These are phyloP conservation scores for Leishmania arabica DNA, from an alignment of 208 protist genomes.

Conservation along the genomic window DNA sequence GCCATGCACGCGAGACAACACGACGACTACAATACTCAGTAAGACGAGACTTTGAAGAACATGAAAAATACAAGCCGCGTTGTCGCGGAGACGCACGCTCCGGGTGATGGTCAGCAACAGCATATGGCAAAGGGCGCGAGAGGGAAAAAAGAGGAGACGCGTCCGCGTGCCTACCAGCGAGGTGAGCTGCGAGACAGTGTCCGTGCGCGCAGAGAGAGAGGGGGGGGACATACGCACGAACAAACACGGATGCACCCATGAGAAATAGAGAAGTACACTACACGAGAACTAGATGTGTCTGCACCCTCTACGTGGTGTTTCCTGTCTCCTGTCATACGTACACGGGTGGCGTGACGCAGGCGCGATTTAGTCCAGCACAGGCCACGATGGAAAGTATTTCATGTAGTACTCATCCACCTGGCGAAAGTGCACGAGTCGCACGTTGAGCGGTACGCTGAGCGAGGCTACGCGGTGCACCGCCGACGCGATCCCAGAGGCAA, in stretches of 20 bases:
- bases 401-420: slow-evolving; percentile 31
- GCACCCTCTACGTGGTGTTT: background rate
- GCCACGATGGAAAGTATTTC: slow-evolving; percentile 16
- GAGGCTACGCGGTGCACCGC: slow-evolving; percentile 15
- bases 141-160: background rate
- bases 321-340: background rate
- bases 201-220: background rate
- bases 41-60: background rate
- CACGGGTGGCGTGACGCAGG: background rate
- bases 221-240: background rate
- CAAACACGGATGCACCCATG: background rate
- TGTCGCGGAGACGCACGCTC: too few relatives aligned
- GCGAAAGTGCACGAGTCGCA: slow-evolving; percentile 45
- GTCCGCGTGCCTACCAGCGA: background rate
- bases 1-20: background rate
- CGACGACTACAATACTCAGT: background rate
- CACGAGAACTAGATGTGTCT: background rate
- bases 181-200: background rate
- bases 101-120: too few relatives aligned
- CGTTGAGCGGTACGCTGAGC: slow-evolving; percentile 41
- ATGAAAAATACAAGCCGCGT: background rate
- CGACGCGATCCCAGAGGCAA: slow-evolving; percentile 28
- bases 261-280: slow-evolving; percentile 11
- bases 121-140: background rate
- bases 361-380: background rate